These are phyloP conservation scores for Penicillium psychrosexuale DNA, from an alignment of 2,329 filamentous ascomycete species.

Conservation along the genomic window DNA sequence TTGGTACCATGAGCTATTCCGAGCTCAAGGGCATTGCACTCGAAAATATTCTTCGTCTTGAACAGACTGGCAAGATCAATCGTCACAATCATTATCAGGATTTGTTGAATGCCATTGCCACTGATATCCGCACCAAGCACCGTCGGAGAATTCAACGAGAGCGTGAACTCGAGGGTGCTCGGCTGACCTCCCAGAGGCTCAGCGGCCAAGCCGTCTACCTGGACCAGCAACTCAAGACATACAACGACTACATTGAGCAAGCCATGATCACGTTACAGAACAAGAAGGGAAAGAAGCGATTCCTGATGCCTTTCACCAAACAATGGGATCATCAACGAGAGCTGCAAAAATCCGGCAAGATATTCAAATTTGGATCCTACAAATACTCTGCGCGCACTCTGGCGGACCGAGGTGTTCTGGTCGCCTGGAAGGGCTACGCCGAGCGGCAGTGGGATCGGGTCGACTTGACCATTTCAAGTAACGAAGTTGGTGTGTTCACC, in stretches of 20 bases:
- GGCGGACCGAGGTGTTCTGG: constrained; percentile 88
- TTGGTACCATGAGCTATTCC: constrained; percentile 83
- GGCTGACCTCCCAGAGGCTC: constrained; percentile 47
- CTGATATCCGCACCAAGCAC: constrained; percentile 97
- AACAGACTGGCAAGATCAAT: constrained; percentile 81
- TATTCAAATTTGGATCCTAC: constrained; percentile 96
- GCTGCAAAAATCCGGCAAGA: constrained; percentile 83
- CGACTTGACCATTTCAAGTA: constrained; percentile 89
- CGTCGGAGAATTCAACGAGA: constrained; percentile 86
- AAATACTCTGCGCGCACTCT: constrained; percentile 92
- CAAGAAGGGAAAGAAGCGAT: constrained; percentile 92
- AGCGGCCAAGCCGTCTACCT: constrained; percentile 75
- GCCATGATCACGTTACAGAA: constrained; percentile 96
- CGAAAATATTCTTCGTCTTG: constrained; percentile 88
- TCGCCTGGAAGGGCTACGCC: constrained; percentile 80
- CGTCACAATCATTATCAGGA: constrained; percentile 92
- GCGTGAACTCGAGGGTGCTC: constrained; percentile 71
- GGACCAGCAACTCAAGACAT: constrained; percentile 92
- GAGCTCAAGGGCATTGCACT: constrained; percentile 90
- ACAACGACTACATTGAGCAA: constrained; percentile 99
- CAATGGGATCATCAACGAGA: constrained; percentile 99
- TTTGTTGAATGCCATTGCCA: constrained; percentile 92
- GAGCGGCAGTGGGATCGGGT: constrained; percentile 86
- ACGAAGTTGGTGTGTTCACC: constrained; percentile 90
- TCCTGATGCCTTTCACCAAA: constrained; percentile 93